A percentile compares a stretch with the other conserved stretches of the same genome.
Conservation (phyloP, 225 moss, liverwort and hornwort species). For the Bryum argenteum region DNA sequence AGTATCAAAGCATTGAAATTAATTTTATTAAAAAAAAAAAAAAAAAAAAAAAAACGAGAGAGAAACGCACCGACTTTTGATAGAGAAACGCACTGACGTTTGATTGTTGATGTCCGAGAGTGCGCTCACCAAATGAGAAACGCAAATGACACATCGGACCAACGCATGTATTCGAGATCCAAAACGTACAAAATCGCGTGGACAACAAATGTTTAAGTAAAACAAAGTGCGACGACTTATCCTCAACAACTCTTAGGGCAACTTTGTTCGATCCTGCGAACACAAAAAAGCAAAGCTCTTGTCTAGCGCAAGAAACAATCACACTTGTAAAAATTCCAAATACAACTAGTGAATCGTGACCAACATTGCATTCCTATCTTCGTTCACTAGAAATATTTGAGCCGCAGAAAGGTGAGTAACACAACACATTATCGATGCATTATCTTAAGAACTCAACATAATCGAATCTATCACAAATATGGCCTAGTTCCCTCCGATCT, state of each 20-base stretch:
- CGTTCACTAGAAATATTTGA: neutral
- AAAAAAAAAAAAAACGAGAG: too few relatives aligned
- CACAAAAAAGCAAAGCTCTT: neutral
- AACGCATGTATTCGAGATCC: neutral
- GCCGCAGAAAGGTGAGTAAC: neutral
- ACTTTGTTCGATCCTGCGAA: neutral
- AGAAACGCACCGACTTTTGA: too few relatives aligned
- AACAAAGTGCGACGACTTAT: neutral
- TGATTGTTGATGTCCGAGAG: too few relatives aligned
- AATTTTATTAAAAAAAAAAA: too few relatives aligned
- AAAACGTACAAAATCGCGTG: neutral
- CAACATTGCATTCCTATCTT: neutral
- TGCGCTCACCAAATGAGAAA: slow-evolving; percentile 9
- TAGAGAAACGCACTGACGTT: too few relatives aligned
- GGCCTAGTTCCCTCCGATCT: slow-evolving; percentile 4
- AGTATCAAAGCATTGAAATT: too few relatives aligned
- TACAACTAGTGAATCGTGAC: neutral
- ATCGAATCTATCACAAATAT: neutral
- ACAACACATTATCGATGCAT: neutral
- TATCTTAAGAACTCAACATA: neutral
- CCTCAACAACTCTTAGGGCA: neutral
- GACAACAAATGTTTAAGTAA: neutral
- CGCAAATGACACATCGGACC: slow-evolving; percentile 29
- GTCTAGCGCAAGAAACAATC: neutral
- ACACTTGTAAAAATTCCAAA: neutral